phyloP scores from a whole-genome alignment of 2,329 filamentous ascomycete species.

The Allantophomopsis lycopodina region DNA sequence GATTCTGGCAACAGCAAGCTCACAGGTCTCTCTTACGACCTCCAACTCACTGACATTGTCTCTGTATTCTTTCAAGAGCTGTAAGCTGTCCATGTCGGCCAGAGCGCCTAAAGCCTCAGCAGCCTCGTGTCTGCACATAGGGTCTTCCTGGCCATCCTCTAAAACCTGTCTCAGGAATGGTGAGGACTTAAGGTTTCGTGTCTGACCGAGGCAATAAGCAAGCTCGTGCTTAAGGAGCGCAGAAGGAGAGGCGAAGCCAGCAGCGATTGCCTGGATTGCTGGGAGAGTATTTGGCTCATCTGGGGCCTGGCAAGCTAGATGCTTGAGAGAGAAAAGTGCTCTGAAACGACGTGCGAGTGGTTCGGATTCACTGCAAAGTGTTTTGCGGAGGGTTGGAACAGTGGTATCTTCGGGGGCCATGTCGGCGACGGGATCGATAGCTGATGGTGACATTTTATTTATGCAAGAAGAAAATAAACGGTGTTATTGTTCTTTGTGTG shows the following conservation, averaged over 20 bases:
- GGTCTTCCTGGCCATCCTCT: conserved; percentile 67
- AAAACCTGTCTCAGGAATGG: conserved; percentile 61
- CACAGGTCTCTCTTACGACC: conserved; percentile 87
- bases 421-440: no score
- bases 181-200: conserved; percentile 61
- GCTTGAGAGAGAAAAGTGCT: conserved; percentile 94
- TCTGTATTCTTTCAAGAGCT: conserved; percentile 57
- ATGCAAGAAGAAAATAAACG: no score
- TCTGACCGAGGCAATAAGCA: conserved; percentile 93
- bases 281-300: conserved; percentile 38
- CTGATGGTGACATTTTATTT: no score
- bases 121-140: conserved; percentile 94
- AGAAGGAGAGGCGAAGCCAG: conserved; percentile 71
- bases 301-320: conserved; percentile 60
- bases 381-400: conserved; percentile 45
- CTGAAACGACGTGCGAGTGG: conserved; percentile 85
- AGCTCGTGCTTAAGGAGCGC: conserved; percentile 92
- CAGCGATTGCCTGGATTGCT: conserved; percentile 71
- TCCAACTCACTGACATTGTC: conserved; percentile 65
- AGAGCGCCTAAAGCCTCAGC: conserved; percentile 89
- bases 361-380: conserved; percentile 66
- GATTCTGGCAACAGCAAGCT: conserved; percentile 89
- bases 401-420: conserved; percentile 16
- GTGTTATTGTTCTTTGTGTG: no score
- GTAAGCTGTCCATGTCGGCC: conserved; percentile 60